Evolutionary conservation across 2,329 filamentous ascomycete species (phyloP).

Genomic region (Claviceps sp.): DNA sequence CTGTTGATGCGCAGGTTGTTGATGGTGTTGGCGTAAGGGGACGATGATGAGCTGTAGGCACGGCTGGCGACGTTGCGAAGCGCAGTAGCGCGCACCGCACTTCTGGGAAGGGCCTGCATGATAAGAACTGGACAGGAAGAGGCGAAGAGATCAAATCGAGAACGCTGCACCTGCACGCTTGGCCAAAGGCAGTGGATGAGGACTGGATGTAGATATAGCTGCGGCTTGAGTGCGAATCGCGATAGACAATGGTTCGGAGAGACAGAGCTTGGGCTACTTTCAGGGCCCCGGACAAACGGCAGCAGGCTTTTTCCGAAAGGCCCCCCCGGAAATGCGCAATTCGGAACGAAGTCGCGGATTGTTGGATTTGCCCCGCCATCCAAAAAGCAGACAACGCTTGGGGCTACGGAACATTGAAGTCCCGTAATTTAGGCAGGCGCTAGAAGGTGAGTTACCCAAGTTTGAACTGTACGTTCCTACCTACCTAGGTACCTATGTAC

Average conservation of each 20-base stretch:
- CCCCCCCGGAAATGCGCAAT: constrained; percentile 5
- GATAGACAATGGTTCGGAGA: constrained; percentile 6
- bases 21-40: constrained; percentile 58
- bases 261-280: constrained; percentile 6
- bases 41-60: constrained; percentile 44
- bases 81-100: constrained; percentile 52
- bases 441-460: no score
- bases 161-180: constrained; percentile 10
- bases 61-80: constrained; percentile 53
- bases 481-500: no score
- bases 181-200: constrained; percentile 10
- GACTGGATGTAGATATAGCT: constrained; percentile 8
- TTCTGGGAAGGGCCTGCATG: constrained; percentile 78
- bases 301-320: constrained; percentile 12
- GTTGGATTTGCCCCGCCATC: constrained; percentile 2
- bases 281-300: constrained; percentile 13
- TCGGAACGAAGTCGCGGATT: neutral
- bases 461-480: no score
- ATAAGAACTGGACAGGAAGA: constrained; percentile 19
- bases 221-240: constrained; percentile 9
- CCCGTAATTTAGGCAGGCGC: no score
- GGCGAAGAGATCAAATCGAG: constrained; percentile 2
- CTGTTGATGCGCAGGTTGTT: constrained; percentile 84
- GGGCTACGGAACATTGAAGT: no score
- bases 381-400: neutral